Evolutionary conservation across 495 filamentous ascomycete genomes (phyloP).

Genomic region (Cairneyella variabilis): DNA sequence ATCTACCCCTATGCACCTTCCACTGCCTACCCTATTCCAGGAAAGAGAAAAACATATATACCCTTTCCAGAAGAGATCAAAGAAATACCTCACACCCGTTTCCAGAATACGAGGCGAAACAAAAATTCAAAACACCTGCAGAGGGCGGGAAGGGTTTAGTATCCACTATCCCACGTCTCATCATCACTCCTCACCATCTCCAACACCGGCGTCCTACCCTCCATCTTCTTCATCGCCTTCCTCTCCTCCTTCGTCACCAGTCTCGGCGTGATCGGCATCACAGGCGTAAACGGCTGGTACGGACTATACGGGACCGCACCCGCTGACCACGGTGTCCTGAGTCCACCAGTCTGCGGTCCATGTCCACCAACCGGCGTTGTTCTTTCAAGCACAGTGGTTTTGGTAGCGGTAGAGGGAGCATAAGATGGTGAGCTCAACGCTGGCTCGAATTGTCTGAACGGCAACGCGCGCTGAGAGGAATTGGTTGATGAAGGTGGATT

Average conservation of each 20-base stretch:
- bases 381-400: constrained; percentile 75
- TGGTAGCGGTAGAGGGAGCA: constrained; percentile 58
- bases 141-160: no score
- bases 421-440: constrained; percentile 42
- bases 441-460: constrained; percentile 61
- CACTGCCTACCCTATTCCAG: no score
- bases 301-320: constrained; percentile 79
- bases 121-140: no score
- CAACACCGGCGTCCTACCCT: constrained; percentile 50
- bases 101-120: no score
- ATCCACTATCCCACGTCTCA: constrained; percentile 48
- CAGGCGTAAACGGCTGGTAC: constrained; percentile 87
- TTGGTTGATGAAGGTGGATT: constrained; percentile 18
- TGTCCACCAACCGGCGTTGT: constrained; percentile 29
- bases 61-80: no score
- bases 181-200: constrained; percentile 49
- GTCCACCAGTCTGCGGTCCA: constrained; percentile 42
- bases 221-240: constrained; percentile 59
- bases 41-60: no score
- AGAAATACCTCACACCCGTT: no score
- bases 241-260: constrained; percentile 72
- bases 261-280: constrained; percentile 82
- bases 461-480: constrained; percentile 45
- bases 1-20: no score
- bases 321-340: constrained; percentile 64